Conservation (phyloP, 2,329 filamentous ascomycete species). For the Aspergillus sp. region DNA sequence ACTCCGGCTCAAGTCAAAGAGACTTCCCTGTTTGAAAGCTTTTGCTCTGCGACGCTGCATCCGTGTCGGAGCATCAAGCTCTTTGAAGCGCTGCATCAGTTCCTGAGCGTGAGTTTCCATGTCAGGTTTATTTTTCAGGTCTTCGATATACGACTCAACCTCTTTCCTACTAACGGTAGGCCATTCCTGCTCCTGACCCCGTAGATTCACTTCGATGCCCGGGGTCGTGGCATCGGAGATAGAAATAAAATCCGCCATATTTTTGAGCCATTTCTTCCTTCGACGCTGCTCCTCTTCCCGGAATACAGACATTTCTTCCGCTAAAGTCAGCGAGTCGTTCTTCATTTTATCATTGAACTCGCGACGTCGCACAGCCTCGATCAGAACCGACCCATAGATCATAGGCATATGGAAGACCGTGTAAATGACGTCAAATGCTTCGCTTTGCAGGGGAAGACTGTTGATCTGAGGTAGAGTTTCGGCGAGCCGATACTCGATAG, state of each 20-base stretch:
- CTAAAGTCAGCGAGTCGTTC: slow-evolving; percentile 79
- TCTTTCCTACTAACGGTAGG: slow-evolving; percentile 75
- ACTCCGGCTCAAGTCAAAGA: slow-evolving; percentile 89
- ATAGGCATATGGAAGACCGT: slow-evolving; percentile 81
- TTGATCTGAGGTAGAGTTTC: slow-evolving; percentile 72
- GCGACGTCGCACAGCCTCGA: slow-evolving; percentile 79
- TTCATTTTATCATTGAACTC: slow-evolving; percentile 94
- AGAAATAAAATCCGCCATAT: slow-evolving; percentile 71
- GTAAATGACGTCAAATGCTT: slow-evolving; percentile 77
- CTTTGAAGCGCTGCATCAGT: slow-evolving; percentile 72
- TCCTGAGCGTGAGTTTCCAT: slow-evolving; percentile 70
- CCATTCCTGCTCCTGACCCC: slow-evolving; percentile 79
- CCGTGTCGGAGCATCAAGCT: slow-evolving; percentile 78
- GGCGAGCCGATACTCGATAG: slow-evolving; percentile 73
- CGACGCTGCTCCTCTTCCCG: slow-evolving; percentile 91
- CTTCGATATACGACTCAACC: slow-evolving; percentile 70
- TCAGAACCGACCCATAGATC: slow-evolving; percentile 84
- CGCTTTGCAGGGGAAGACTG: slow-evolving; percentile 71
- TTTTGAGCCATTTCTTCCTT: slow-evolving; percentile 86
- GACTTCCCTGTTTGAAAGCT: slow-evolving; percentile 93
- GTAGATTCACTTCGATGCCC: slow-evolving; percentile 80
- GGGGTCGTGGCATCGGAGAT: slow-evolving; percentile 69
- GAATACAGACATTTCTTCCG: slow-evolving; percentile 88
- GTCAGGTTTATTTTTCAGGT: slow-evolving; percentile 64
- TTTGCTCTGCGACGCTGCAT: slow-evolving; percentile 85